phyloP scores from a whole-genome alignment of 139 green algal species.

The Picochlorum sp. region DNA sequence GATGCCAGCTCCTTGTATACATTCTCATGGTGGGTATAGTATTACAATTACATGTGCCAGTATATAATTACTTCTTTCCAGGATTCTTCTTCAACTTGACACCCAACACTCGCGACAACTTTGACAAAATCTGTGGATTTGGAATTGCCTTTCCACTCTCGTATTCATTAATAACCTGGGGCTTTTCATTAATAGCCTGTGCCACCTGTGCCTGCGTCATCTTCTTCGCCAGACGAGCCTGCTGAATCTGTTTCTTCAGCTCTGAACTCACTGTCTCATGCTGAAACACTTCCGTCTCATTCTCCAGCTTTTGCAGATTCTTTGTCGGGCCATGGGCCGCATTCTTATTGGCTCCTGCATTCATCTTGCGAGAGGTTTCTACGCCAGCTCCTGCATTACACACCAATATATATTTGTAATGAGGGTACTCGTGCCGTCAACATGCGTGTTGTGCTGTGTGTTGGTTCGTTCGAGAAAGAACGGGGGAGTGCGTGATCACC shows the following conservation, averaged over 20 bases:
- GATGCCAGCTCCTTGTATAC: too few relatives aligned
- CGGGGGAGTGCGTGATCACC: background rate
- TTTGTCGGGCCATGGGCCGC: conserved; percentile 40
- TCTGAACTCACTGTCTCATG: conserved; percentile 75
- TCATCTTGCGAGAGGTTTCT: conserved; percentile 58
- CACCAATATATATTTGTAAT: background rate
- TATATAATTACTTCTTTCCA: conserved; percentile 30
- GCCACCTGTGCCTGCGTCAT: conserved; percentile 85
- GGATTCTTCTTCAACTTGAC: conserved; percentile 53
- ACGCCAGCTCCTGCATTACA: conserved; percentile 33
- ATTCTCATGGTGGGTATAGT: too few relatives aligned
- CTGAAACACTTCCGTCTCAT: conserved; percentile 78
- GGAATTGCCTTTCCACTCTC: conserved; percentile 88
- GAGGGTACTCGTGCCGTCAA: background rate
- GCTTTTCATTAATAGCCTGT: conserved; percentile 95
- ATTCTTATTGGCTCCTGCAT: conserved; percentile 16
- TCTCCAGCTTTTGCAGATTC: conserved; percentile 71
- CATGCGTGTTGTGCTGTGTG: background rate
- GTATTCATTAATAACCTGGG: conserved; percentile 88
- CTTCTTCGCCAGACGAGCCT: conserved; percentile 89
- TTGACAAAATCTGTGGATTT: conserved; percentile 75
- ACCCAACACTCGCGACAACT: conserved; percentile 81
- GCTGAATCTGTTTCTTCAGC: conserved; percentile 89
- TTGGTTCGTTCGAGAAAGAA: too few relatives aligned
- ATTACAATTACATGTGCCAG: too few relatives aligned